Percentiles rank a stretch among this genome's conserved stretches.
Evolutionary conservation across 768 basidiomycete genomes (phyloP).

Genomic region (Cyathus striatus): DNA sequence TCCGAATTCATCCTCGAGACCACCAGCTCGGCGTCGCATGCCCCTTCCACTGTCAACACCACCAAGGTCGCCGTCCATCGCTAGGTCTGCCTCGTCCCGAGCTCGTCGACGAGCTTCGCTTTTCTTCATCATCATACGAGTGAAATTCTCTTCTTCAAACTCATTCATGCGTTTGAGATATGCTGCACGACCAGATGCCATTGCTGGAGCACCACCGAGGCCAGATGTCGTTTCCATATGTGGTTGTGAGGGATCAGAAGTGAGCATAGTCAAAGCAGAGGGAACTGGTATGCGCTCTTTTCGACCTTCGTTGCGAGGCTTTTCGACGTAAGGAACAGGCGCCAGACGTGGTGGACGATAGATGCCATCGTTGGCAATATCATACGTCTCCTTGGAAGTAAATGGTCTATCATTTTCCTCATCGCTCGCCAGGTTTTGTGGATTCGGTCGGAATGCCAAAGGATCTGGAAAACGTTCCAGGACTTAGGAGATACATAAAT

Average conservation of each 20-base stretch:
- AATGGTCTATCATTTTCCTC: constrained; percentile 27
- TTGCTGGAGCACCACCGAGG: constrained; percentile 54
- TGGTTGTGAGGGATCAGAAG: constrained; percentile 66
- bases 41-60: constrained; percentile 38
- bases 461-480: constrained; percentile 67
- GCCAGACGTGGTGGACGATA: constrained; percentile 88
- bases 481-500: constrained; percentile 1
- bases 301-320: constrained; percentile 42
- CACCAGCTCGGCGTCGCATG: constrained; percentile 60
- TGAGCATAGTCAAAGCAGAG: constrained; percentile 56
- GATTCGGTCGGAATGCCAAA: constrained; percentile 89
- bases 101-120: constrained; percentile 66
- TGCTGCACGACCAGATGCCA: constrained; percentile 63
- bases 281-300: constrained; percentile 54
- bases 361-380: constrained; percentile 36
- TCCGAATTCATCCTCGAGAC: constrained; percentile 79
- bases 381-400: constrained; percentile 5
- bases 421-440: constrained; percentile 59
- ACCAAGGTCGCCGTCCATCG: constrained; percentile 66
- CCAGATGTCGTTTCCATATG: constrained; percentile 71
- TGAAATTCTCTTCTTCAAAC: constrained; percentile 95
- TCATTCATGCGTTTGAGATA: constrained; percentile 78
- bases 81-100: constrained; percentile 84
- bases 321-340: constrained; percentile 74
- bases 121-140: constrained; percentile 86